A percentile compares a stretch with the other conserved stretches of the same genome.
phyloP scores from a whole-genome alignment of 345 rosid genomes.

The Hypericum perforatum region DNA sequence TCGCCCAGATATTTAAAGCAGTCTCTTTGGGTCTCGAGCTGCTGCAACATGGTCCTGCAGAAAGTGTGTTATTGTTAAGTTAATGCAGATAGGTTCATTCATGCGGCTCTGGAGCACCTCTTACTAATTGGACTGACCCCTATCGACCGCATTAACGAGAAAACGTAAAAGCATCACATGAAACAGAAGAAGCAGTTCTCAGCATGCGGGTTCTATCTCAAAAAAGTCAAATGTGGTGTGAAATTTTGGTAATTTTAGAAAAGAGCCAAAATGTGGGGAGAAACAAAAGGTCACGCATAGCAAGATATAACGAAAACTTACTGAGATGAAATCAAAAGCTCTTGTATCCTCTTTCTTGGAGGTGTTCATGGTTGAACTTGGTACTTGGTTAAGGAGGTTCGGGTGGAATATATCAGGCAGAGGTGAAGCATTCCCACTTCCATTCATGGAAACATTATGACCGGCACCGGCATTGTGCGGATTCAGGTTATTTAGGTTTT shows the following conservation, averaged over 20 bases:
- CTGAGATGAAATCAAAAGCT: conserved; percentile 94
- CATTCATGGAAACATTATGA: conserved; percentile 28
- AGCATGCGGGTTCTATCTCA: too few relatives aligned
- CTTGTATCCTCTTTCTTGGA: conserved; percentile 73
- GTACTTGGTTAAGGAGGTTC: conserved; percentile 45
- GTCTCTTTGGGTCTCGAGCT: conserved; percentile 68
- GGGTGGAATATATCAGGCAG: conserved; percentile 85
- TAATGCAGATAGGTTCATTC: too few relatives aligned
- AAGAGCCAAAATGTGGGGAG: background rate
- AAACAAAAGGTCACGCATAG: background rate
- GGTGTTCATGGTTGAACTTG: conserved; percentile 45
- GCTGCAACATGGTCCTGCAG: conserved; percentile 78
- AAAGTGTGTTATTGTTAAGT: too few relatives aligned
- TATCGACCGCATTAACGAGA: too few relatives aligned
- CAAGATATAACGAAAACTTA: conserved; percentile 29
- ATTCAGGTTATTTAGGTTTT: conserved; percentile 54
- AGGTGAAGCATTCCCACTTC: conserved; percentile 37
- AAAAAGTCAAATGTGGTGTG: too few relatives aligned
- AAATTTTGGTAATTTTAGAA: too few relatives aligned
- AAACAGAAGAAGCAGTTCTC: too few relatives aligned
- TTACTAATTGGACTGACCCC: too few relatives aligned
- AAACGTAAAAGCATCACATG: too few relatives aligned
- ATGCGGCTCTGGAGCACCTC: too few relatives aligned
- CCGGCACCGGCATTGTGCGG: conserved; percentile 33
- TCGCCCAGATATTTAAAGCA: conserved; percentile 15